Conservation (phyloP, 169 alveolate species). For the Besnoitia besnoiti region DNA sequence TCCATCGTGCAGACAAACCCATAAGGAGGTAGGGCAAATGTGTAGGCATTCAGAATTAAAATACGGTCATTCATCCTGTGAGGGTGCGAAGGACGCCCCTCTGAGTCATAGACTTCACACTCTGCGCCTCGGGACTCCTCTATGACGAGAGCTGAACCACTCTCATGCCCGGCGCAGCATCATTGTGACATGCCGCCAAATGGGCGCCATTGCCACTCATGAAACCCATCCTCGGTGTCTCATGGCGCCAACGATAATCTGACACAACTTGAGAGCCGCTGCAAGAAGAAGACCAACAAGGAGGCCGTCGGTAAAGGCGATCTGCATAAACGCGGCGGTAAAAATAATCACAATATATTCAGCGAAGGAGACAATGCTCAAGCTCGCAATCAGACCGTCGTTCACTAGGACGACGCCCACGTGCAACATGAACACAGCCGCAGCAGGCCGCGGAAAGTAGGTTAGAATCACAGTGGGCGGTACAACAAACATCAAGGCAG, state of each 20-base stretch:
- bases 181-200: no score
- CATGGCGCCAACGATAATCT: background rate
- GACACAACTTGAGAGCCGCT: background rate
- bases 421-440: conserved; percentile 17
- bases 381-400: conserved; percentile 38
- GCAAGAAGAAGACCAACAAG: background rate
- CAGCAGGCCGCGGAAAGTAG: conserved; percentile 28
- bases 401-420: conserved; percentile 31
- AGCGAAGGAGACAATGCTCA: background rate
- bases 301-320: conserved; percentile 3
- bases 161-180: no score
- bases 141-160: no score
- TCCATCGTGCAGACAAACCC: no score
- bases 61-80: no score
- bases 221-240: background rate
- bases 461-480: background rate
- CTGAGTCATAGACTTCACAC: no score
- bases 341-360: background rate
- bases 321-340: conserved; percentile 25
- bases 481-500: background rate
- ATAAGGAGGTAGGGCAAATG: no score
- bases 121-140: no score
- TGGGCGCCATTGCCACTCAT: no score
- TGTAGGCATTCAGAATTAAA: no score
- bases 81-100: no score